These are phyloP conservation scores for Lepidium aucheri DNA, from an alignment of 345 rosid genomes.

Conservation along the genomic window DNA sequence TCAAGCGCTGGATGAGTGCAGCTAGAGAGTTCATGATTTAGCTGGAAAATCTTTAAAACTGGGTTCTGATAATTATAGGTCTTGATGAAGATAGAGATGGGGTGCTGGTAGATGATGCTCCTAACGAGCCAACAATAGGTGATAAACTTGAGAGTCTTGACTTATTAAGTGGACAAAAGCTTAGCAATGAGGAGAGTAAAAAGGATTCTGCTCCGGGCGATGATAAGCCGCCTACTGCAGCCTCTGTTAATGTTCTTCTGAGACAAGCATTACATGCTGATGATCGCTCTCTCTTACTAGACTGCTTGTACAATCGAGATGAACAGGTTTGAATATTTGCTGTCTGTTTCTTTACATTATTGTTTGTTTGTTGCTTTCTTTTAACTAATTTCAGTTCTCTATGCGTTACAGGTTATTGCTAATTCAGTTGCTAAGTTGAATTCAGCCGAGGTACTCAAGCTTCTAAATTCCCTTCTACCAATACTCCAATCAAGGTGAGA, in stretches of 20 bases:
- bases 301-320: constrained; percentile 85
- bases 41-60: not conserved
- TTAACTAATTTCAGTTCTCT: not conserved
- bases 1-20: not conserved
- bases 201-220: constrained; percentile 25
- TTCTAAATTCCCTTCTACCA: constrained; percentile 59
- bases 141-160: constrained; percentile 67
- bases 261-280: constrained; percentile 87
- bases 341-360: not conserved
- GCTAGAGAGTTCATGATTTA: not conserved
- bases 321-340: constrained; percentile 47
- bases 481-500: constrained; percentile 72
- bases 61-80: constrained; percentile 29
- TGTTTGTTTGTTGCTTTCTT: not conserved
- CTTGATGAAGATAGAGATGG: constrained; percentile 59
- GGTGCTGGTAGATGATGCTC: constrained; percentile 51
- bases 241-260: constrained; percentile 72
- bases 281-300: constrained; percentile 76
- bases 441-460: constrained; percentile 72
- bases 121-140: constrained; percentile 85
- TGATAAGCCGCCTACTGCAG: constrained; percentile 78
- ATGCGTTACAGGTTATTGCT: constrained; percentile 56
- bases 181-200: constrained; percentile 24
- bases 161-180: constrained; percentile 30
- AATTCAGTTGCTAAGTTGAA: constrained; percentile 68